Base-by-base conservation (phyloP, 2,329 filamentous ascomycete genomes). In the Diaporthe citrichinensis region DNA sequence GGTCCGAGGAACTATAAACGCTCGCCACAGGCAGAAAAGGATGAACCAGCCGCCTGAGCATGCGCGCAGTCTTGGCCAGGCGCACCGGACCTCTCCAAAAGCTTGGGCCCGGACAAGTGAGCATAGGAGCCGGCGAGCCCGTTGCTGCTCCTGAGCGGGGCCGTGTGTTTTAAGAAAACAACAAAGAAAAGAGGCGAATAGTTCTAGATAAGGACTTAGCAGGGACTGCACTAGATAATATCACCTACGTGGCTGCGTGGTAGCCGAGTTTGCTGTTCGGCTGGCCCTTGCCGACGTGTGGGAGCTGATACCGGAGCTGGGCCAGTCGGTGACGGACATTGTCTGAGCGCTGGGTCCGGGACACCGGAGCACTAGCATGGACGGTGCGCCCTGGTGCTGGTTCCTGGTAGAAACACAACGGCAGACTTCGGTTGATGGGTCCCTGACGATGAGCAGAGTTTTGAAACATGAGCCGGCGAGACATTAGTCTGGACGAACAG, bases 401-500 rank as follows among this genome's bases (percentile, higher is more conserved):
- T 23, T 9, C 15, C 39, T 31, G n/a, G 59, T 14, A 44, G 36
- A 44, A 28, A 8, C 25, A 25, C 39, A 46, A n/a, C 59, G 25
- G 59, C 17, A 65, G 25, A 67, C 46, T 69, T 55, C 79, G 0
- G 86, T 88, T 25, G 79, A 73, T 0, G 84, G 80, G 69, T 92
- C 89, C 1, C 83, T 78, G 31, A 93, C 81, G 57, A 92, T 85
- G 2, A 92, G 92, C 0, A 93, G 86, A 2, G 92, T 94, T 82
- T 86, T 86, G 83, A 87, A 93, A 69, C 65, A 23, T 51, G 49
- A 17, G n/a, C 65, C 65, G 65, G n/a, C 25, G 65, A 55, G 65
- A 69, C 65, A 69, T 69, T 69, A 69, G 65, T 41, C 46, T 9
- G 31, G 65, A 55, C 65, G 65, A 36, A 41, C 49, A 55, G 34